Evolutionary conservation across 495 filamentous ascomycete genomes (phyloP).

Genomic region (Podospora appendiculata): DNA sequence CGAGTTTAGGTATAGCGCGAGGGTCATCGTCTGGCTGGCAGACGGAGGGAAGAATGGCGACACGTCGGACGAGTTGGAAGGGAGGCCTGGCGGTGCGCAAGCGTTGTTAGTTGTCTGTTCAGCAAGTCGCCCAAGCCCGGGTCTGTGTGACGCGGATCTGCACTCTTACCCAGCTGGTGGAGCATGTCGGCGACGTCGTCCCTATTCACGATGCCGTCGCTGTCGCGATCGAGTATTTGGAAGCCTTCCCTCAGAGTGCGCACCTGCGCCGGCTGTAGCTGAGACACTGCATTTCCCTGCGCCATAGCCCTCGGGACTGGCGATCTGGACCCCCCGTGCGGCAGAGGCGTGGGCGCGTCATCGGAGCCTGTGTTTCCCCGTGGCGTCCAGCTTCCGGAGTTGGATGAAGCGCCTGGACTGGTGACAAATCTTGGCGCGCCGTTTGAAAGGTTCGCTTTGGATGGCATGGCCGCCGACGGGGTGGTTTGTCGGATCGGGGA

Average conservation of each 20-base stretch:
- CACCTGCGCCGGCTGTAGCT: constrained; percentile 59
- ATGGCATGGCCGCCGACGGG: constrained; percentile 31
- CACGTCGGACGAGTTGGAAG: constrained; percentile 48
- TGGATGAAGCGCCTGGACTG: constrained; percentile 17
- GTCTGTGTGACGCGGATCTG: neutral
- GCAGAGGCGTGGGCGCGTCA: constrained; percentile 18
- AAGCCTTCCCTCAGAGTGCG: constrained; percentile 77
- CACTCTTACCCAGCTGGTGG: constrained; percentile 55
- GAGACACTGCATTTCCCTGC: constrained; percentile 49
- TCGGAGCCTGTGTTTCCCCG: constrained; percentile 17
- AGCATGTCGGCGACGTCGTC: constrained; percentile 78
- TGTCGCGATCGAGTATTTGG: constrained; percentile 76
- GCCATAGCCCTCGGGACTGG: constrained; percentile 1
- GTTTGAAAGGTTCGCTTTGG: constrained; percentile 24
- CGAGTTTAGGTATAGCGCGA: constrained; percentile 75
- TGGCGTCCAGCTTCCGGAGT: constrained; percentile 22
- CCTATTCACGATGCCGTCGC: constrained; percentile 64
- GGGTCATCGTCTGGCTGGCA: constrained; percentile 59
- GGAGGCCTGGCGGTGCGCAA: constrained; percentile 28
- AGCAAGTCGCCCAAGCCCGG: too few species aligned
- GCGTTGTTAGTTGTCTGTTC: neutral
- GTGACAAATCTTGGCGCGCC: constrained; percentile 29
- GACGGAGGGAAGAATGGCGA: constrained; percentile 70
- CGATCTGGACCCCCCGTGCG: constrained; percentile 2
- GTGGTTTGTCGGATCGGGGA: constrained; percentile 42